These are phyloP conservation scores for Lactarius vividus DNA, from an alignment of 768 basidiomycete genomes.

Conservation along the genomic window DNA sequence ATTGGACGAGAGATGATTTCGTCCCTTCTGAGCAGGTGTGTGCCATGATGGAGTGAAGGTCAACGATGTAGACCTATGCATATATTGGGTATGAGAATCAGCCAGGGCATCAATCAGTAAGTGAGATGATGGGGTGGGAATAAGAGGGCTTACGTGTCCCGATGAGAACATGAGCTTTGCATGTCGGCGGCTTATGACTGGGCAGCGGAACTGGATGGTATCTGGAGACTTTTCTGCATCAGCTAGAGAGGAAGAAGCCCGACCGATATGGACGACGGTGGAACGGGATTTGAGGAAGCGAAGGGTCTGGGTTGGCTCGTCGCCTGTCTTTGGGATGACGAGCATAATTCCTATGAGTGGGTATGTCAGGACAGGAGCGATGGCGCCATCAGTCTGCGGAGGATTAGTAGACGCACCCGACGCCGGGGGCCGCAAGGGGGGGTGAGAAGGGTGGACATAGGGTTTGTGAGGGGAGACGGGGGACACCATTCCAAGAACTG, in stretches of 20 bases:
- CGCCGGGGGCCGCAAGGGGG: conserved; percentile 17
- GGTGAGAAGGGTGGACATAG: conserved; percentile 7
- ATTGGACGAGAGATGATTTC: conserved; percentile 50
- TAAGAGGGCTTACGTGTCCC: conserved; percentile 51
- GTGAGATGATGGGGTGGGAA: neutral
- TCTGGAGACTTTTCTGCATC: conserved; percentile 42
- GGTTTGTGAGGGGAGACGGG: conserved; percentile 3
- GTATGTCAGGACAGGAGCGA: conserved; percentile 1
- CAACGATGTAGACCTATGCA: conserved; percentile 62
- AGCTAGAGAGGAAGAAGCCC: conserved; percentile 53
- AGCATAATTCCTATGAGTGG: conserved; percentile 54
- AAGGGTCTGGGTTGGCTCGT: conserved; percentile 45
- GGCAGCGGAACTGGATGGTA: conserved; percentile 66
- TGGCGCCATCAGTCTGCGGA: neutral
- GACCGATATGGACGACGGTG: conserved; percentile 60
- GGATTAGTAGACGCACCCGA: conserved; percentile 18
- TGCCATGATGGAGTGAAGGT: conserved; percentile 78
- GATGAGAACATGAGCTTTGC: conserved; percentile 75
- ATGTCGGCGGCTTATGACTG: conserved; percentile 76
- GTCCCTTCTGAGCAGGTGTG: conserved; percentile 55
- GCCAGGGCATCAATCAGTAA: conserved; percentile 6
- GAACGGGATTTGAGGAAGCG: conserved; percentile 52
- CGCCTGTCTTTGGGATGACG: conserved; percentile 52
- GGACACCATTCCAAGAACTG: conserved; percentile 17
- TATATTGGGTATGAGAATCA: neutral